Percentiles rank a stretch among this genome's conserved stretches.
phyloP scores from a whole-genome alignment of 371 early-diverging fungal species.

The Smittium mucronatum region DNA sequence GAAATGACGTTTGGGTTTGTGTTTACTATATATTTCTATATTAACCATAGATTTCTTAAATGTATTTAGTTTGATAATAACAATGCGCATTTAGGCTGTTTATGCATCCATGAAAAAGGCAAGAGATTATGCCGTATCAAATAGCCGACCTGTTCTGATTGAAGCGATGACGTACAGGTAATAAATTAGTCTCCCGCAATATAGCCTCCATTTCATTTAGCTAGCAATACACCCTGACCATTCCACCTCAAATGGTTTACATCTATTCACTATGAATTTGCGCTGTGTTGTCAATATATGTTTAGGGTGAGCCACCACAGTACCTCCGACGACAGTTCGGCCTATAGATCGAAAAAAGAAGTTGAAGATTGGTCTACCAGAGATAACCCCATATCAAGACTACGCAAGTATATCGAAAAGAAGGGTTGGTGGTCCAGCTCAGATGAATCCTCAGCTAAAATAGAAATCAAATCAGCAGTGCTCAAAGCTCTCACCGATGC shows the following conservation, averaged over 20 bases:
- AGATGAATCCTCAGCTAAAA: conserved; percentile 46
- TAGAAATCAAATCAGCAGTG: conserved; percentile 36
- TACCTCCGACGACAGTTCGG: conserved; percentile 94
- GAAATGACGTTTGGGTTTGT: conserved; percentile 76
- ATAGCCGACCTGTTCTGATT: conserved; percentile 80
- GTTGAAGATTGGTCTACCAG: conserved; percentile 79
- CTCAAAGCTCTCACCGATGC: conserved; percentile 67
- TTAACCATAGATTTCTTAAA: neutral
- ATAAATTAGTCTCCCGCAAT: neutral
- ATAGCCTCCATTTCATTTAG: too few relatives aligned
- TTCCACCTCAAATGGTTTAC: too few relatives aligned
- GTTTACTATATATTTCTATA: neutral
- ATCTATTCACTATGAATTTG: too few relatives aligned
- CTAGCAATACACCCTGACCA: too few relatives aligned
- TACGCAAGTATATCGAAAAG: conserved; percentile 76
- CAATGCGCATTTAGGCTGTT: conserved; percentile 42
- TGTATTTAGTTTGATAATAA: neutral
- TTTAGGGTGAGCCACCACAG: conserved; percentile 76
- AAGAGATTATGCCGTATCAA: conserved; percentile 58
- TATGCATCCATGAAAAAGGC: conserved; percentile 84
- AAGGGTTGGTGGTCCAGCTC: conserved; percentile 75
- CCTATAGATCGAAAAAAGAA: conserved; percentile 82
- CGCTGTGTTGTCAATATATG: too few relatives aligned
- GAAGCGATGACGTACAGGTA: conserved; percentile 93
- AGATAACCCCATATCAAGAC: conserved; percentile 81